Evolutionary conservation across 1,284 basidiomycete genomes (phyloP).

Genomic region (Puccinia horiana): DNA sequence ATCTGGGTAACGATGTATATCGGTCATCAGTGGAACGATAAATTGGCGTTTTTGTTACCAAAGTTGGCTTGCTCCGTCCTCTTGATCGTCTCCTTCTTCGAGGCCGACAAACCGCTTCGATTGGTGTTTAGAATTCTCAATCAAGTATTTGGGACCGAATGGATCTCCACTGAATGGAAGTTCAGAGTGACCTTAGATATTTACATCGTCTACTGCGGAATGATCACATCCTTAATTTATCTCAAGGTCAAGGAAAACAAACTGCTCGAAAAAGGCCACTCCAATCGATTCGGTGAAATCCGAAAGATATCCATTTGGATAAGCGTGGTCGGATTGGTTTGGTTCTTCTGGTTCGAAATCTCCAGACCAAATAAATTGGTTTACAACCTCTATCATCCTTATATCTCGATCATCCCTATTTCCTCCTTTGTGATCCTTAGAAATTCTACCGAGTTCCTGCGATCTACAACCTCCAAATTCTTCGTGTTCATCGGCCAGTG

Average conservation of each 20-base stretch:
- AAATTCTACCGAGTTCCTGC: conserved; percentile 71
- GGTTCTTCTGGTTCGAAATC: conserved; percentile 82
- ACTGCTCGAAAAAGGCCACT: conserved; percentile 68
- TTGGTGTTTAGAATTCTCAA: conserved; percentile 68
- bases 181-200: conserved; percentile 84
- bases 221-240: conserved; percentile 72
- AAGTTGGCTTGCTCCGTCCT: conserved; percentile 71
- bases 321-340: conserved; percentile 66
- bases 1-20: conserved; percentile 76
- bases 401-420: conserved; percentile 77
- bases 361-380: conserved; percentile 73
- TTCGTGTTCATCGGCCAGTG: conserved; percentile 80
- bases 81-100: conserved; percentile 70
- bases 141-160: conserved; percentile 70
- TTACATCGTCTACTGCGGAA: conserved; percentile 81
- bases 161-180: conserved; percentile 80
- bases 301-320: conserved; percentile 63
- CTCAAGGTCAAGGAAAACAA: conserved; percentile 75
- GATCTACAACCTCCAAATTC: conserved; percentile 69
- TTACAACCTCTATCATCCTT: conserved; percentile 81
- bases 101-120: conserved; percentile 67
- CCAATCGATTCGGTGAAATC: conserved; percentile 55
- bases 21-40: conserved; percentile 73
- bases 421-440: conserved; percentile 72
- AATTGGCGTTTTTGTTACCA: conserved; percentile 67